Evolutionary conservation across 352 stramenopile species (phyloP).

Genomic region (Globisporangium irregulare): DNA sequence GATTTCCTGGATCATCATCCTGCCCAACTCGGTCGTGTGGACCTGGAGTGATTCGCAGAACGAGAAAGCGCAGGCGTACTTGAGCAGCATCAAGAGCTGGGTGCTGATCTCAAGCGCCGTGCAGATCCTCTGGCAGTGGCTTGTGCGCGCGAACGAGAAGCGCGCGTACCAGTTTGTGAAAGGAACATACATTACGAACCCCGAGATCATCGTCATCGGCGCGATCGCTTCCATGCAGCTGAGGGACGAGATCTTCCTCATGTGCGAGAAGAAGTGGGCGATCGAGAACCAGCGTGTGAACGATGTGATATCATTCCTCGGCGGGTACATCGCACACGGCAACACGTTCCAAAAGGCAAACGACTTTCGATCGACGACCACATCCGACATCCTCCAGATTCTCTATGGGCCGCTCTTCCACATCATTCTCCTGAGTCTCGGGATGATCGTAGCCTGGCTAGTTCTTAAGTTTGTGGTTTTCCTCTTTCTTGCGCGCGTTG

Average conservation of each 20-base stretch:
- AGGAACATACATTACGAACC: slow-evolving; percentile 21
- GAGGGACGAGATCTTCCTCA: slow-evolving; percentile 18
- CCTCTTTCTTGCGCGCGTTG: neutral
- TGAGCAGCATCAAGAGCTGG: slow-evolving; percentile 39
- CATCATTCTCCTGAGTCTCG: slow-evolving; percentile 16
- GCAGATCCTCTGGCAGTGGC: slow-evolving; percentile 27
- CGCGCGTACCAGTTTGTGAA: slow-evolving; percentile 26
- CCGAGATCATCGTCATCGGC: slow-evolving; percentile 22
- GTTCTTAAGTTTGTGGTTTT: slow-evolving; percentile 7
- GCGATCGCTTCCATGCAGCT: slow-evolving; percentile 10
- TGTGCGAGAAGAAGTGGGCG: slow-evolving; percentile 23
- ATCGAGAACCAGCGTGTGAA: slow-evolving; percentile 26
- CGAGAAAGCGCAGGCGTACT: slow-evolving; percentile 33
- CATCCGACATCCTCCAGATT: slow-evolving; percentile 14
- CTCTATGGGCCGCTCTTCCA: slow-evolving; percentile 17
- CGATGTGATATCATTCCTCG: slow-evolving; percentile 18
- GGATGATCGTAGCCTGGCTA: neutral
- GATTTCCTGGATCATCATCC: slow-evolving; percentile 55
- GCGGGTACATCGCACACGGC: slow-evolving; percentile 16
- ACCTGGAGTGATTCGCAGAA: slow-evolving; percentile 28
- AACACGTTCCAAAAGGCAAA: slow-evolving; percentile 27
- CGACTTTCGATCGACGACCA: slow-evolving; percentile 13
- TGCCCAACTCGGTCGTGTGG: slow-evolving; percentile 50
- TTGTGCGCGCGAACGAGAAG: slow-evolving; percentile 30
- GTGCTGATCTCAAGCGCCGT: slow-evolving; percentile 30